phyloP scores from a whole-genome alignment of 805 yeast genomes.

The Schizosaccharomyces japonicus region DNA sequence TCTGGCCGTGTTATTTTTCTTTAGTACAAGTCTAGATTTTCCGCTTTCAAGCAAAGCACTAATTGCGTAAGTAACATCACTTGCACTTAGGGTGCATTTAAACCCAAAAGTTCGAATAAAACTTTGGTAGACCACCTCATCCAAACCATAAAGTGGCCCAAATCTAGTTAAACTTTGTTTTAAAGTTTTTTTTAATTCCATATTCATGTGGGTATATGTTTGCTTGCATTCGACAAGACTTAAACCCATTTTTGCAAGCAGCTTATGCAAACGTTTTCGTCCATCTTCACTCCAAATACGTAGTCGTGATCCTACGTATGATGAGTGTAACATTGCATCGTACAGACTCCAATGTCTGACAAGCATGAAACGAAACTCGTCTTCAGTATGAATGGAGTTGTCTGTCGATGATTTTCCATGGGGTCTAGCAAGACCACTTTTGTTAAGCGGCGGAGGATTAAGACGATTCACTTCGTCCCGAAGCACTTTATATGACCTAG shows the following conservation, averaged over 20 bases:
- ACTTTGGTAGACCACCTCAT: conserved; percentile 64
- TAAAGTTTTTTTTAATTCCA: conserved; percentile 48
- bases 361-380: conserved; percentile 66
- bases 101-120: conserved; percentile 70
- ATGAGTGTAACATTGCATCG: conserved; percentile 75
- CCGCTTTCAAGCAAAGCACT: conserved; percentile 51
- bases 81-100: conserved; percentile 68
- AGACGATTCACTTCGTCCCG: conserved; percentile 65
- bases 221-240: conserved; percentile 73
- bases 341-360: conserved; percentile 84
- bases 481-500: conserved; percentile 43
- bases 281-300: conserved; percentile 85
- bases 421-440: conserved; percentile 7
- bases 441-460: conserved; percentile 17
- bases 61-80: conserved; percentile 75
- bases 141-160: conserved; percentile 53
- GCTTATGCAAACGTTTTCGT: conserved; percentile 55
- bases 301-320: conserved; percentile 68
- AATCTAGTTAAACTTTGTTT: conserved; percentile 46
- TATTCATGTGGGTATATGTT: conserved; percentile 77
- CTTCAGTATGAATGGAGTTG: conserved; percentile 34
- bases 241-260: conserved; percentile 93
- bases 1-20: conserved; percentile 14
- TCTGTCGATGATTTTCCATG: conserved; percentile 12
- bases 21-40: conserved; percentile 7